A percentile compares a stretch with the other conserved stretches of the same genome.
These are phyloP conservation scores for Penicillium sp. DNA, from an alignment of 2,329 filamentous ascomycete species.

Conservation along the genomic window DNA sequence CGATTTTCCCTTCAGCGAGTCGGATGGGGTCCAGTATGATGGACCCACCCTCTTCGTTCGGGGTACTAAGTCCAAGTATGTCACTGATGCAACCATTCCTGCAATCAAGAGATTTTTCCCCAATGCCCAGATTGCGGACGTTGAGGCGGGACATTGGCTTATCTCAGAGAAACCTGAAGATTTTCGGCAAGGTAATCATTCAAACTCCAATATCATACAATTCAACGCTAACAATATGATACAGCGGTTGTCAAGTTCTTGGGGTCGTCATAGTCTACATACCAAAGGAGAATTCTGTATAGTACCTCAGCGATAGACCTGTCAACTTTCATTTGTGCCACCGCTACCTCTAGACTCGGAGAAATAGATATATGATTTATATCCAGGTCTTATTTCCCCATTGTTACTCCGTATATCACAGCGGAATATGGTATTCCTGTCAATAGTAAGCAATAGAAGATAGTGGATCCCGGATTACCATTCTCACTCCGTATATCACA, in stretches of 20 bases:
- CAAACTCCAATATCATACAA: not conserved
- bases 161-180: conserved; percentile 47
- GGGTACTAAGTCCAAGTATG: conserved; percentile 43
- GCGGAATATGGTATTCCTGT: not conserved
- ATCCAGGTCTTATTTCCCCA: not conserved
- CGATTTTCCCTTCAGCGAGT: conserved; percentile 82
- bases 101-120: conserved; percentile 46
- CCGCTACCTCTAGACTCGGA: not conserved
- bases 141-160: conserved; percentile 47
- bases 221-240: conserved; percentile 11
- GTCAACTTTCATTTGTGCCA: not conserved
- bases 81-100: conserved; percentile 41
- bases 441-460: too few species aligned
- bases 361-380: not conserved
- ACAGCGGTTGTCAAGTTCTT: conserved; percentile 38
- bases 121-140: conserved; percentile 39
- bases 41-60: conserved; percentile 77
- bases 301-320: not conserved
- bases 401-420: not conserved
- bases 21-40: conserved; percentile 66
- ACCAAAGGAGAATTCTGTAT: not conserved
- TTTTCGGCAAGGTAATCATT: conserved; percentile 37
- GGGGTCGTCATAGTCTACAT: conserved; percentile 14
- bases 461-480: too few species aligned
- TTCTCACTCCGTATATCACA: too few species aligned